A percentile compares a stretch with the other conserved stretches of the same genome.
Conservation (phyloP, 176 grass and related monocot species). For the Poa pratensis region DNA sequence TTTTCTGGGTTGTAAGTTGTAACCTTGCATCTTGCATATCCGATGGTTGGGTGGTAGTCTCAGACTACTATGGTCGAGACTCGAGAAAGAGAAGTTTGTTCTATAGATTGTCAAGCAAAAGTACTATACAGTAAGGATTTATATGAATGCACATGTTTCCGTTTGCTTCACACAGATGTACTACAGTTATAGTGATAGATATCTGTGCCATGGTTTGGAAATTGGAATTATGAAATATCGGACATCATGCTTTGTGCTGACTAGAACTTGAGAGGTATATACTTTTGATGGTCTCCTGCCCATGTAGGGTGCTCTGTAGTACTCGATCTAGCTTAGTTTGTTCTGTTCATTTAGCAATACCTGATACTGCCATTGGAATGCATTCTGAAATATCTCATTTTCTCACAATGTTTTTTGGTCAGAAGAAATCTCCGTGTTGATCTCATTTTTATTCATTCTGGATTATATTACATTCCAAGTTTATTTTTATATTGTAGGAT, state of each 20-base stretch:
- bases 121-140: neutral
- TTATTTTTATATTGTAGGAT: neutral
- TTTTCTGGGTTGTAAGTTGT: neutral
- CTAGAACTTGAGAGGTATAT: neutral
- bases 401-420: neutral
- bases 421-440: neutral
- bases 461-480: neutral
- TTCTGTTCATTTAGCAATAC: neutral
- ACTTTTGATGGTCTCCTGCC: neutral
- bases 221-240: neutral
- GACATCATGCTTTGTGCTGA: neutral
- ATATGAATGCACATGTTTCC: too few relatives aligned
- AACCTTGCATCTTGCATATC: neutral
- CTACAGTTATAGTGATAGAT: too few relatives aligned
- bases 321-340: neutral
- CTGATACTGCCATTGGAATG: neutral
- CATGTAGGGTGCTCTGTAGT: neutral
- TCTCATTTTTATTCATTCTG: neutral
- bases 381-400: neutral
- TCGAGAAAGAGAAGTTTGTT: neutral
- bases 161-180: too few relatives aligned
- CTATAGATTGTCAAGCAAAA: neutral
- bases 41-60: neutral
- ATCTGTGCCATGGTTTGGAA: too few relatives aligned
- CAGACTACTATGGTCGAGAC: neutral